Percentiles rank a stretch among this genome's conserved stretches.
These are phyloP conservation scores for Clarireedia paspali DNA, from an alignment of 2,329 filamentous ascomycete species.

Conservation along the genomic window DNA sequence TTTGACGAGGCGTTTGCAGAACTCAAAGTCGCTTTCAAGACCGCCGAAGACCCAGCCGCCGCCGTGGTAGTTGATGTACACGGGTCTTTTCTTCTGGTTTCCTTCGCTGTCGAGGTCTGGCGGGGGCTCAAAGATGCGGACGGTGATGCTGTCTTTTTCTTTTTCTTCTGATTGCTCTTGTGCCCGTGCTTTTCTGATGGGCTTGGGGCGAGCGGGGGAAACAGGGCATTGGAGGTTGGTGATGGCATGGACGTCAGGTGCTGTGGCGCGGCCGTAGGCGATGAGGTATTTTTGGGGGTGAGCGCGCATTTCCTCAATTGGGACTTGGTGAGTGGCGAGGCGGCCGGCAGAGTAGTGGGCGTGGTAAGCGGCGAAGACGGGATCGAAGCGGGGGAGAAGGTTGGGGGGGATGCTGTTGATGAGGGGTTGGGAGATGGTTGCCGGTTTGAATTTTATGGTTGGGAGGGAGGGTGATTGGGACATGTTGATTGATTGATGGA, in stretches of 20 bases:
- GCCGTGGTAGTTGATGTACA: conserved; percentile 31
- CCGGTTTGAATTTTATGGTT: neutral
- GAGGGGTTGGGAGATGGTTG: conserved; percentile 28
- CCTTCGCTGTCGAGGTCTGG: conserved; percentile 22
- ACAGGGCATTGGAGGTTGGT: conserved; percentile 32
- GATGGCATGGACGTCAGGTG: conserved; percentile 30
- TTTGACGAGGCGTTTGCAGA: conserved; percentile 34
- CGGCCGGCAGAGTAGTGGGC: conserved; percentile 35
- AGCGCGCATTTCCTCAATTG: conserved; percentile 29
- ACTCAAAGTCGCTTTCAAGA: conserved; percentile 32
- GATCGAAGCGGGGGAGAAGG: conserved; percentile 33
- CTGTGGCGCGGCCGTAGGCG: conserved; percentile 32
- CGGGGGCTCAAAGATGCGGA: conserved; percentile 32
- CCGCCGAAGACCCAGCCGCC: conserved; percentile 36
- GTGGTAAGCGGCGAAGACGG: conserved; percentile 34
- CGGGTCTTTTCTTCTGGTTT: conserved; percentile 23
- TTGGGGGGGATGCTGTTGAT: conserved; percentile 35
- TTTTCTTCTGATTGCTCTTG: neutral
- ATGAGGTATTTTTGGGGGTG: conserved; percentile 32
- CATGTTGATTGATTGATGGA: neutral
- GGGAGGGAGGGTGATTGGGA: neutral
- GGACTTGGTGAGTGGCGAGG: conserved; percentile 33
- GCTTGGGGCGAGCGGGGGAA: conserved; percentile 26
- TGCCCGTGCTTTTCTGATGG: too few species aligned
- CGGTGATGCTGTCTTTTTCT: neutral